These are phyloP conservation scores for Apiotrichum laibachii DNA, from an alignment of 1,284 basidiomycete genomes.

Conservation along the genomic window DNA sequence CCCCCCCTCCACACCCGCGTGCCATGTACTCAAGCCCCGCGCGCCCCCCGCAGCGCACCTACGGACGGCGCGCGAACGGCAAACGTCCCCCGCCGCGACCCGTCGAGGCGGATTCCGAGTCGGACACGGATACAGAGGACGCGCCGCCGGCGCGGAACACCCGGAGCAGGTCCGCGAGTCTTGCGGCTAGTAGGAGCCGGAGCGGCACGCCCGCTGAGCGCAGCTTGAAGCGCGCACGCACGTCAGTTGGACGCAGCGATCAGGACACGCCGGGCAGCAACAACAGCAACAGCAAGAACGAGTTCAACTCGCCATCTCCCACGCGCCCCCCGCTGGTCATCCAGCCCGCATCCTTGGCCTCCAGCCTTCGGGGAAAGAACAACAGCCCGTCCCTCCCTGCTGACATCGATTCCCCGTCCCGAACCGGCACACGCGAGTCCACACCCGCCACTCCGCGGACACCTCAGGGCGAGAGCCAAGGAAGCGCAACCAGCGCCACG, in stretches of 20 bases:
- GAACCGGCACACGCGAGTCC: neutral
- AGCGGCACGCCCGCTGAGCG: neutral
- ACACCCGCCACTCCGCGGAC: neutral
- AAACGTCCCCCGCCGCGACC: neutral
- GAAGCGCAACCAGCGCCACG: neutral
- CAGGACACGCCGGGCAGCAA: too few relatives aligned
- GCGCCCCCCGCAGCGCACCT: slow-evolving; percentile 1
- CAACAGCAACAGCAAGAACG: too few relatives aligned
- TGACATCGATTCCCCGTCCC: too few relatives aligned
- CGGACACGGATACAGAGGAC: slow-evolving; percentile 3
- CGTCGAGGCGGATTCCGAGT: neutral
- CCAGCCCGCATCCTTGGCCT: too few relatives aligned
- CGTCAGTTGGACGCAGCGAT: too few relatives aligned
- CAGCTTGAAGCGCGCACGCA: too few relatives aligned
- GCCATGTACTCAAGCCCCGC: neutral
- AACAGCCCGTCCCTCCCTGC: too few relatives aligned
- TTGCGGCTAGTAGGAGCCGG: neutral
- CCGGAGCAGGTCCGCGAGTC: neutral
- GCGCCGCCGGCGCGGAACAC: neutral
- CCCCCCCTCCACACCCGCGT: neutral
- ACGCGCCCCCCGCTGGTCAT: too few relatives aligned
- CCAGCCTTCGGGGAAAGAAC: too few relatives aligned
- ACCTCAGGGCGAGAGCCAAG: slow-evolving; percentile 8
- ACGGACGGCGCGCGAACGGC: slow-evolving; percentile 1
- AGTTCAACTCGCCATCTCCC: too few relatives aligned